Evolutionary conservation across 495 filamentous ascomycete species (phyloP).

Genomic region (Annulohypoxylon stygium): DNA sequence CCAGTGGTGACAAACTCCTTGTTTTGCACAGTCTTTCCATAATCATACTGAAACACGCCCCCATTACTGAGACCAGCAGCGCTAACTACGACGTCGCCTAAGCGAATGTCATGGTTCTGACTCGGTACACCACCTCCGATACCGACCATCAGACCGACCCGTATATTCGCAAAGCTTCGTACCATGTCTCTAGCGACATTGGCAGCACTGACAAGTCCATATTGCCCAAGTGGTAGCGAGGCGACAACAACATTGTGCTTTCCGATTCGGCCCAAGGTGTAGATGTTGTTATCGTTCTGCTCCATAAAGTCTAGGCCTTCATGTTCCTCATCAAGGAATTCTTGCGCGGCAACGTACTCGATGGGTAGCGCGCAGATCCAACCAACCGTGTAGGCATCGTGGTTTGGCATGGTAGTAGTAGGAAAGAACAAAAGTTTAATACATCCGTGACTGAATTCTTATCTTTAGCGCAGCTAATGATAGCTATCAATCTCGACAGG

Average conservation of each 20-base stretch:
- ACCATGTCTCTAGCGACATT: conserved; percentile 55
- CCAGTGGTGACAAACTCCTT: conserved; percentile 47
- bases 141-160: conserved; percentile 62
- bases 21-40: conserved; percentile 47
- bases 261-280: conserved; percentile 53
- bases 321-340: conserved; percentile 56
- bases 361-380: conserved; percentile 51
- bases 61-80: conserved; percentile 24
- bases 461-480: too few relatives aligned
- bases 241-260: conserved; percentile 59
- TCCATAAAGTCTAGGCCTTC: conserved; percentile 39
- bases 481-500: too few relatives aligned
- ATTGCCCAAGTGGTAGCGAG: conserved; percentile 53
- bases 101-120: conserved; percentile 52
- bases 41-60: conserved; percentile 54
- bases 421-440: too few relatives aligned
- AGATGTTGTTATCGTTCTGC: conserved; percentile 52
- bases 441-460: too few relatives aligned
- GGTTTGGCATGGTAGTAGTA: not conserved
- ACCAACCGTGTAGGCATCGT: not conserved
- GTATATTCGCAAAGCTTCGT: conserved; percentile 57
- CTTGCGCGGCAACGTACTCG: conserved; percentile 51
- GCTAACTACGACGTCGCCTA: conserved; percentile 51
- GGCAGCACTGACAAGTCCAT: conserved; percentile 57
- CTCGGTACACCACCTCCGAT: conserved; percentile 61